A percentile compares a stretch with the other conserved stretches of the same genome.
These are phyloP conservation scores for Colletotrichum shisoi DNA, from an alignment of 2,329 filamentous ascomycete species.

Conservation along the genomic window DNA sequence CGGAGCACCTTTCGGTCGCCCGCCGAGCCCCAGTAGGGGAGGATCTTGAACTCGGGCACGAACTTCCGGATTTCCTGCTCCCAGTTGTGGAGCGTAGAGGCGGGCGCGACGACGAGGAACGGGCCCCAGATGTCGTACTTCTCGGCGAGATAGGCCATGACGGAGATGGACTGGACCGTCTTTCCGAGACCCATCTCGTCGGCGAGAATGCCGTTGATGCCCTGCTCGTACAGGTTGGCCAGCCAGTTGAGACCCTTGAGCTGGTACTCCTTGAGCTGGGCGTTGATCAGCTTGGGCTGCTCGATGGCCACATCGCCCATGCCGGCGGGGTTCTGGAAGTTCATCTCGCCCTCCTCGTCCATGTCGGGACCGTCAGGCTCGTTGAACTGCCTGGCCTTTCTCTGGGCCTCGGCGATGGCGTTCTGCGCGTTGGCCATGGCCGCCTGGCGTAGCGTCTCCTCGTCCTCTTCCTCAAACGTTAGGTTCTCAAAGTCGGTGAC, in stretches of 20 bases:
- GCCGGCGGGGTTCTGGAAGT: conserved; percentile 98
- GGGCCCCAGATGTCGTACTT: conserved; percentile 98
- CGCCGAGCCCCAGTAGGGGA: conserved; percentile 97
- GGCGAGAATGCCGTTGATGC: conserved; percentile 98
- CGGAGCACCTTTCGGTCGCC: conserved; percentile 93
- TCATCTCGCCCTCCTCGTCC: conserved; percentile 96
- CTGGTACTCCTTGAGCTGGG: conserved; percentile 97
- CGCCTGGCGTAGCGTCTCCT: conserved; percentile 78
- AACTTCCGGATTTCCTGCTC: conserved; percentile 97
- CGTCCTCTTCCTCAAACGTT: conserved; percentile 95
- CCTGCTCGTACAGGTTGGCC: conserved; percentile 97
- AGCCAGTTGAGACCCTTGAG: conserved; percentile 99
- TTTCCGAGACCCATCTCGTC: conserved; percentile 99
- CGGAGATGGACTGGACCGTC: conserved; percentile 97
- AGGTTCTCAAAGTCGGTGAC: conserved; percentile 94
- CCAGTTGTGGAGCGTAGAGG: conserved; percentile 98
- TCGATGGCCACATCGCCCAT: conserved; percentile 93
- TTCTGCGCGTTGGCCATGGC: conserved; percentile 96
- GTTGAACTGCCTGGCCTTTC: conserved; percentile 93
- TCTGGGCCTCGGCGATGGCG: conserved; percentile 91
- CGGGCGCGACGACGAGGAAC: conserved; percentile 94
- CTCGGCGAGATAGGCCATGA: conserved; percentile 98
- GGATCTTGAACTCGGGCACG: conserved; percentile 90
- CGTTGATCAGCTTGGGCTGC: conserved; percentile 91
- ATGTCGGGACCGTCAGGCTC: conserved; percentile 68